These are phyloP conservation scores for Colletotrichum sojae DNA, from an alignment of 2,329 filamentous ascomycete genomes.

Conservation along the genomic window DNA sequence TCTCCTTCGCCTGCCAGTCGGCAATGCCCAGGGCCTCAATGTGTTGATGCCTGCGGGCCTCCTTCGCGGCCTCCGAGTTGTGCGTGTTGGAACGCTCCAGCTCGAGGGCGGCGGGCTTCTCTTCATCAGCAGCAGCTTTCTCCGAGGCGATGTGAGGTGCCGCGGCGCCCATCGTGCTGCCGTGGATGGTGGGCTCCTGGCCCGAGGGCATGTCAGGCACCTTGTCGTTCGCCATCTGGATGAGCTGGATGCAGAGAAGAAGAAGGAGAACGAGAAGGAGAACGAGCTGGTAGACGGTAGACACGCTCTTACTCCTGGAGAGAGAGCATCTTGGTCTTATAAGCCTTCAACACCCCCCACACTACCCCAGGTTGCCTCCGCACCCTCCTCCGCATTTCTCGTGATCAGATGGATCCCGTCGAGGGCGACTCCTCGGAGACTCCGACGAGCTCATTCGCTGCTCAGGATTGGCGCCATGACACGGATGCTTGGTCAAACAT, in stretches of 20 bases:
- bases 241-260: neutral
- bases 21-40: slow-evolving; percentile 25
- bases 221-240: slow-evolving; percentile 14
- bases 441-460: neutral
- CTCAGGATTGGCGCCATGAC: neutral
- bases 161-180: slow-evolving; percentile 5
- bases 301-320: neutral
- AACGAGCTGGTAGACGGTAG: neutral
- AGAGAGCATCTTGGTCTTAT: slow-evolving; percentile 6
- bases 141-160: slow-evolving; percentile 12
- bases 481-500: neutral
- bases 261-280: neutral
- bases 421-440: neutral
- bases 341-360: neutral
- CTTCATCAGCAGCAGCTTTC: neutral
- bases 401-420: slow-evolving; percentile 1
- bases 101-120: slow-evolving; percentile 7
- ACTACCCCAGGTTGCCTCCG: slow-evolving; percentile 24
- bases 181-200: neutral
- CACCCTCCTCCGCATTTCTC: slow-evolving; percentile 7
- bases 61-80: slow-evolving; percentile 17
- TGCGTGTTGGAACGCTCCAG: neutral
- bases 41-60: neutral
- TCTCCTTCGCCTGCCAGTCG: slow-evolving; percentile 34
- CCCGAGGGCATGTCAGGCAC: neutral